Base-by-base conservation (phyloP, 2,329 filamentous ascomycete genomes). In the Pseudocercospora eumusae region DNA sequence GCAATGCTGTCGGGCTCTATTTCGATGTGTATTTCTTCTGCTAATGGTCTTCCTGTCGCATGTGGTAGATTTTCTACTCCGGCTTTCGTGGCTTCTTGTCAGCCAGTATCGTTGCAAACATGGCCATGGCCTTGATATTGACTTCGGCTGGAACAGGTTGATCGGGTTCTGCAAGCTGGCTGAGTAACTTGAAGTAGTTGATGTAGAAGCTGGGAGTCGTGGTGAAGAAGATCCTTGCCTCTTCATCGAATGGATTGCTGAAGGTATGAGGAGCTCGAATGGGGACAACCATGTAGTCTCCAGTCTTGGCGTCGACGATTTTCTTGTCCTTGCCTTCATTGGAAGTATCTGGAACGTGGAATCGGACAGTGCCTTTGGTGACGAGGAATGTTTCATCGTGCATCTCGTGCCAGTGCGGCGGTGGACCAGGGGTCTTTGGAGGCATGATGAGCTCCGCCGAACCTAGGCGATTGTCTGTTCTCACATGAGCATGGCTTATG, bases 351-450 rank as follows among this genome's bases (percentile, higher is more conserved):
- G 80, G 79, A 11, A 78, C 77, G 66, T 83, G 80, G 72, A 85
- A 84, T 44, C 82, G 79, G 20, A 85, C 75, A 1, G 73, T 79
- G 5, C 83, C 83, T 58, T 79, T 73, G 0, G 79, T 83, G n/a
- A 84, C 77, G 47, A 84, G 78, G 74, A 85, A 86, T 7, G 81
- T 84, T 74, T 83, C 79, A 65, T 86, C 83, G 73, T 86, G 81
- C 83, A 84, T 84, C 67, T 84, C 80, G 67, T 85, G 81, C 80
- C 80, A 84, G 70, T 83, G 80, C 1, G 79, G 75, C 47, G 79
- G 79, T 1, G 82, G 81, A 1, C 81, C 82, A 0, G 75, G 67
- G 0, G 78, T 81, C 20, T 78, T 73, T 8, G 81, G 75, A 8
- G 81, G 79, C 36, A 84, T 71, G n/a, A 77, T 81, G 60, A 83